Percentiles rank a stretch among this genome's conserved stretches.
These are phyloP conservation scores for Persicaria tinctoria DNA, from an alignment of 148 eudicot genomes.

Conservation along the genomic window DNA sequence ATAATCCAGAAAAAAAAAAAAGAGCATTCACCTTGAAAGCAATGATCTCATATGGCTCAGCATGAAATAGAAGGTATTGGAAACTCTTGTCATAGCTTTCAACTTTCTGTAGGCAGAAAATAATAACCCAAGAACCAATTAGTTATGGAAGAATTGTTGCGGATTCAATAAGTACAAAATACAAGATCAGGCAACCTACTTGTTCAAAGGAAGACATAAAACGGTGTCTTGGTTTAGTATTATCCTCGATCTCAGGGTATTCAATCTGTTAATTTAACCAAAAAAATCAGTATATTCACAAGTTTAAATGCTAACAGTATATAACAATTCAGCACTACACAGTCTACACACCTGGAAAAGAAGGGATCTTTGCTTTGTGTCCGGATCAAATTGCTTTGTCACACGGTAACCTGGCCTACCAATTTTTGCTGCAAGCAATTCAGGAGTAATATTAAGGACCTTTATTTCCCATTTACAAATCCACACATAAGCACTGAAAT, in stretches of 20 bases:
- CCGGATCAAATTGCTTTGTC: conserved; percentile 90
- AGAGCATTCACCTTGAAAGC: too few species aligned
- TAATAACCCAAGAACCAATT: too few species aligned
- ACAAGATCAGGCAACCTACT: conserved; percentile 22
- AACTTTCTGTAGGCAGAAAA: too few species aligned
- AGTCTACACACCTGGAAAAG: conserved; percentile 85
- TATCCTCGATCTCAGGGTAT: conserved; percentile 89
- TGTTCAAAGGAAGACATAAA: conserved; percentile 96
- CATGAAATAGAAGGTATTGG: too few species aligned
- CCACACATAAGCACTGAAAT: background rate
- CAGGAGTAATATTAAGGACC: background rate
- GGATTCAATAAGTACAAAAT: too few species aligned
- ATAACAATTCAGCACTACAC: background rate
- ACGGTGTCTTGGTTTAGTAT: conserved; percentile 79
- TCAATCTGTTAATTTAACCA: conserved; percentile 49
- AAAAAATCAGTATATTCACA: conserved; percentile 3
- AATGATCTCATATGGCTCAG: too few species aligned
- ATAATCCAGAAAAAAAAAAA: too few species aligned
- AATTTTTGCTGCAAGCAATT: conserved; percentile 21
- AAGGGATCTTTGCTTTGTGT: conserved; percentile 90
- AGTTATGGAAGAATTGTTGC: background rate
- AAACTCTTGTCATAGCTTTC: too few species aligned
- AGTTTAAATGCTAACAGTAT: background rate
- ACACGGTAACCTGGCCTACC: conserved; percentile 97
- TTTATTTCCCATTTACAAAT: background rate